phyloP scores from a whole-genome alignment of 2,329 filamentous ascomycete species.

The Fusarium sp. region DNA sequence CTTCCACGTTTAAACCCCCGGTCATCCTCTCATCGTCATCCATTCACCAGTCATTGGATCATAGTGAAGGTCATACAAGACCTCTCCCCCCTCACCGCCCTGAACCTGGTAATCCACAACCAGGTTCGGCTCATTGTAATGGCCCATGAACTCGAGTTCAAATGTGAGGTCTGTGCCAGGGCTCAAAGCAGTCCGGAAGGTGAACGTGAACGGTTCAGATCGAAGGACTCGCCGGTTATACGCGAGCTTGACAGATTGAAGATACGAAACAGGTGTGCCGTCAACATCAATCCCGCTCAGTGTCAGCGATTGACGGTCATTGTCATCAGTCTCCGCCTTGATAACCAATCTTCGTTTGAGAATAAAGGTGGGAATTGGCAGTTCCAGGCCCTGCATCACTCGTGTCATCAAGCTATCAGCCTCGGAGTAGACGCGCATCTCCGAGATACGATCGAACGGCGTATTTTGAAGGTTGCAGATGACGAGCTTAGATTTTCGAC shows the following conservation, averaged over 20 bases:
- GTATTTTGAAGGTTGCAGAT: conserved; percentile 63
- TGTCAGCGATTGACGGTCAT: conserved; percentile 43
- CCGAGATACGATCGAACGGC: conserved; percentile 51
- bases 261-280: conserved; percentile 55
- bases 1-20: not conserved
- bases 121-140: conserved; percentile 59
- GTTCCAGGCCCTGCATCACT: conserved; percentile 55
- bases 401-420: conserved; percentile 55
- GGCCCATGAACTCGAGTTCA: conserved; percentile 61
- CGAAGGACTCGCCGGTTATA: conserved; percentile 51
- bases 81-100: fast-evolving
- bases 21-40: conserved; percentile 2
- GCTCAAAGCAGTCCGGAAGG: conserved; percentile 47
- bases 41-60: conserved; percentile 25
- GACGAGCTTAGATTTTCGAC: conserved; percentile 48
- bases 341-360: conserved; percentile 51
- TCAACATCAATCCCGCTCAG: conserved; percentile 56
- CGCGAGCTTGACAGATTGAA: conserved; percentile 55
- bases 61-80: conserved; percentile 25
- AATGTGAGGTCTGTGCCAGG: conserved; percentile 48
- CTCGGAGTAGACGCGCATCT: conserved; percentile 51
- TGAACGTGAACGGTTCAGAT: conserved; percentile 54
- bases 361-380: conserved; percentile 54
- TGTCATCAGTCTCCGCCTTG: conserved; percentile 35
- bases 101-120: conserved; percentile 8